These are phyloP conservation scores for Sporodiniella umbellata DNA, from an alignment of 371 early-diverging fungal species.

Conservation along the genomic window DNA sequence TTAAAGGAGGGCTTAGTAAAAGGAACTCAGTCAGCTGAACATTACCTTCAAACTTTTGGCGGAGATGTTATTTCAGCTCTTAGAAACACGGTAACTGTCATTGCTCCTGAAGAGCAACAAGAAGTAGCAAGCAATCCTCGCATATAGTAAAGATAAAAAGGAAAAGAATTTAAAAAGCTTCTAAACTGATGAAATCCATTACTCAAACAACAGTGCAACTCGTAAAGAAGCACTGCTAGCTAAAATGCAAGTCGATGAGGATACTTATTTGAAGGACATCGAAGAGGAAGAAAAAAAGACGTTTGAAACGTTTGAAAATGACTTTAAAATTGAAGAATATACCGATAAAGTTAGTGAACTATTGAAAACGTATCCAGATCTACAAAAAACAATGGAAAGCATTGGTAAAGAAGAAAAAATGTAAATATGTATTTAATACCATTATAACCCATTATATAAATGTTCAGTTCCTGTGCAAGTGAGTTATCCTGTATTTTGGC, in stretches of 20 bases:
- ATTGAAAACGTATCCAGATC: slow-evolving; percentile 30
- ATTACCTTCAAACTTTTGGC: slow-evolving; percentile 47
- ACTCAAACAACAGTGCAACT: slow-evolving; percentile 25
- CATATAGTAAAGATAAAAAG: slow-evolving; percentile 20
- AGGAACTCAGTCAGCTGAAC: slow-evolving; percentile 50
- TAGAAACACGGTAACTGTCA: slow-evolving; percentile 33
- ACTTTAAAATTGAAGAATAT: slow-evolving; percentile 37
- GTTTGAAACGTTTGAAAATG: slow-evolving; percentile 28
- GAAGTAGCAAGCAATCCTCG: slow-evolving; percentile 15
- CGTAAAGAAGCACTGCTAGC: slow-evolving; percentile 43
- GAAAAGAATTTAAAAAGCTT: background rate
- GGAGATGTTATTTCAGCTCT: slow-evolving; percentile 36
- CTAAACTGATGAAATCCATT: background rate
- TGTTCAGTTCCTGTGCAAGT: slow-evolving; percentile 51
- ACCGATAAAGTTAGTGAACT: slow-evolving; percentile 43
- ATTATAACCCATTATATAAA: too few relatives aligned
- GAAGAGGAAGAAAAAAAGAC: slow-evolving; percentile 24
- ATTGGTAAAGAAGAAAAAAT: too few relatives aligned
- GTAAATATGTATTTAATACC: too few relatives aligned
- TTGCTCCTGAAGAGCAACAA: slow-evolving; percentile 29
- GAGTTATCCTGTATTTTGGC: slow-evolving; percentile 43
- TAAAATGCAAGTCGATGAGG: slow-evolving; percentile 33
- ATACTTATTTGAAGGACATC: slow-evolving; percentile 31
- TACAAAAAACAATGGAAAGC: slow-evolving; percentile 45
- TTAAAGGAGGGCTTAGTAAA: slow-evolving; percentile 36